phyloP scores from a whole-genome alignment of 768 basidiomycete species.

The Hygrophorus pudorinus region DNA sequence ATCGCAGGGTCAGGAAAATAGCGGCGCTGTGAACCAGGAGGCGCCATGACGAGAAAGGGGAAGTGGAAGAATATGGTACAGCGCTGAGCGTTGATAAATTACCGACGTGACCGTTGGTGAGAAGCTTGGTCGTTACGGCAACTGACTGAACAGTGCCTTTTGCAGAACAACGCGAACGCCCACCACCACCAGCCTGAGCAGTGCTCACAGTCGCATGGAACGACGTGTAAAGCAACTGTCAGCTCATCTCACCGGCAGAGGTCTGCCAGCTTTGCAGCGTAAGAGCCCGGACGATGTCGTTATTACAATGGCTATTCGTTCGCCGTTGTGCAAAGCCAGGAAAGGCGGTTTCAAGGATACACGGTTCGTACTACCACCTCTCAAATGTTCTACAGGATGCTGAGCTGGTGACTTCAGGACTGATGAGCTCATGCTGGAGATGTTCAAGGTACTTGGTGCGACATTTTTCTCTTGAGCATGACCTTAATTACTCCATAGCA shows the following conservation, averaged over 20 bases:
- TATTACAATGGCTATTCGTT: constrained; percentile 71
- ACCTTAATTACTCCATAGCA: constrained; percentile 30
- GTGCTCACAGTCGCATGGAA: not conserved
- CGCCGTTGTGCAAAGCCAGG: constrained; percentile 65
- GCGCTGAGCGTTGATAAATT: not conserved
- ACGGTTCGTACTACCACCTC: constrained; percentile 26
- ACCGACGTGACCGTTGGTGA: not conserved
- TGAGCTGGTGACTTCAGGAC: constrained; percentile 30
- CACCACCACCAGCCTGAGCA: no score
- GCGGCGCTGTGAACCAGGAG: constrained; percentile 26
- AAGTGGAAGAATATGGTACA: not conserved
- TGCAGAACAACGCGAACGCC: no score
- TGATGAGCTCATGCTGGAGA: constrained; percentile 74
- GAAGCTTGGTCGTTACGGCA: not conserved
- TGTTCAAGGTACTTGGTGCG: constrained; percentile 49
- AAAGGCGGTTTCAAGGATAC: constrained; percentile 72
- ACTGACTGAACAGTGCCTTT: no score
- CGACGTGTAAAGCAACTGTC: constrained; percentile 52
- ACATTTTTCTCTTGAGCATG: constrained; percentile 6
- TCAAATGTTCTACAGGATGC: not conserved
- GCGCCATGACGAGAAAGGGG: constrained; percentile 11
- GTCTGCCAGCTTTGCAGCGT: constrained; percentile 40
- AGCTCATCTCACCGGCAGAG: constrained; percentile 41
- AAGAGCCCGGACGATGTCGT: constrained; percentile 72
- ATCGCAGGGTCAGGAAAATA: constrained; percentile 29